A percentile compares a stretch with the other conserved stretches of the same genome.
Evolutionary conservation across 345 rosid species (phyloP).

Genomic region (Draba incana): DNA sequence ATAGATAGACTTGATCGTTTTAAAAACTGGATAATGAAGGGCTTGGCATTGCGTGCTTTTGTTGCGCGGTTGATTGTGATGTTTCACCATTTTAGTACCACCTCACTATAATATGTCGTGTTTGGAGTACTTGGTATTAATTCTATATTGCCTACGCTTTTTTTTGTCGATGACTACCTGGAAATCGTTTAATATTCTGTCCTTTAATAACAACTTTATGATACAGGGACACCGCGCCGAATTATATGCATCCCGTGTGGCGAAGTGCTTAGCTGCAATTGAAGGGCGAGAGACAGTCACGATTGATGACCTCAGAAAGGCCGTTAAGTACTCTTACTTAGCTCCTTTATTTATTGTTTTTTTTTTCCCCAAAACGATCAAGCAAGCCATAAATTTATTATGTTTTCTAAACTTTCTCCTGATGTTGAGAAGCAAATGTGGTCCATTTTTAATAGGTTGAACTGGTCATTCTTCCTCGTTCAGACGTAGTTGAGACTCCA

Average conservation of each 20-base stretch:
- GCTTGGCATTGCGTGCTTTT: constrained; percentile 1
- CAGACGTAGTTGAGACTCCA: constrained; percentile 71
- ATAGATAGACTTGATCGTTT: constrained; percentile 7
- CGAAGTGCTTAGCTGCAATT: constrained; percentile 93
- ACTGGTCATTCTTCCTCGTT: constrained; percentile 95
- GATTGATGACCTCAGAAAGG: constrained; percentile 94
- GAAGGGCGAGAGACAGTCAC: constrained; percentile 94
- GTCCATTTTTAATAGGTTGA: constrained; percentile 64
- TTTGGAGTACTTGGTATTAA: constrained; percentile 9
- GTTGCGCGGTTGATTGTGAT: constrained; percentile 15
- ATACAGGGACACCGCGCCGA: constrained; percentile 97
- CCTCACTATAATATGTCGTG: constrained; percentile 5
- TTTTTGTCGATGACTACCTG: constrained; percentile 5
- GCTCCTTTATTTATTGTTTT: constrained; percentile 12
- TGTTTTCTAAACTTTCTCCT: background rate
- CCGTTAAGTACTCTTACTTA: constrained; percentile 65
- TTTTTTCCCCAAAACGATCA: background rate
- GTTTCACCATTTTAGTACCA: constrained; percentile 20
- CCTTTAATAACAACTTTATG: constrained; percentile 25
- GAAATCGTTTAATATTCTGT: background rate
- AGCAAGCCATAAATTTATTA: background rate
- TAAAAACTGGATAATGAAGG: constrained; percentile 17
- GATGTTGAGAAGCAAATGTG: constrained; percentile 34
- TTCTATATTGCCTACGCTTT: background rate
- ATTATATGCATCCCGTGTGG: constrained; percentile 88